Percentiles rank a stretch among this genome's conserved stretches.
phyloP scores from a whole-genome alignment of 1,284 basidiomycete species.

The Fomitopsis schrenkii region DNA sequence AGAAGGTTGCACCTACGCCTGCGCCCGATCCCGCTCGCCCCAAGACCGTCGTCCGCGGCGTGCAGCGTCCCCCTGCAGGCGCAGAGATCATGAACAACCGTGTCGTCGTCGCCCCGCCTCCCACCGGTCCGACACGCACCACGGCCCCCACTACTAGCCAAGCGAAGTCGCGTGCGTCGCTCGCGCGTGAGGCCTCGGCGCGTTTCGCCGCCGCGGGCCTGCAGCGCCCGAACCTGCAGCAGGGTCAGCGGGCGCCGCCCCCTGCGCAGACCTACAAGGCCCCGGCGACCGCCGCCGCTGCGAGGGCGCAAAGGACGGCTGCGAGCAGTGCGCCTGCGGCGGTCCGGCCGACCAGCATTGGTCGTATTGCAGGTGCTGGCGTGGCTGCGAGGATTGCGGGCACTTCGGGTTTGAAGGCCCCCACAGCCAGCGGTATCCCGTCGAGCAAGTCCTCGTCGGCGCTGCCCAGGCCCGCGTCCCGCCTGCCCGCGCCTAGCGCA shows the following conservation, averaged over 20 bases:
- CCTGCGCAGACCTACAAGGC: not conserved
- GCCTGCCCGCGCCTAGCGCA: conserved; percentile 11
- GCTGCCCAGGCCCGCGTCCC: conserved; percentile 19
- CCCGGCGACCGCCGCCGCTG: not conserved
- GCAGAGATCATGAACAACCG: not conserved
- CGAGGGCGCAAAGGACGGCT: conserved; percentile 8
- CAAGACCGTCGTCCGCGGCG: conserved; percentile 12
- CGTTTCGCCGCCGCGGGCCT: conserved; percentile 17
- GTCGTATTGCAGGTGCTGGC: not conserved
- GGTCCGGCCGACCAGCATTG: not conserved
- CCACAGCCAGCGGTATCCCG: not conserved
- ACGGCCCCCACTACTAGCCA: not conserved
- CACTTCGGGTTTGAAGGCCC: not conserved
- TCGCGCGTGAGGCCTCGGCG: not conserved
- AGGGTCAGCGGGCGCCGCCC: not conserved
- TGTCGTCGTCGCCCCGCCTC: not conserved
- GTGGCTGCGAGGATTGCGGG: not conserved
- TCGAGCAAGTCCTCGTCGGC: conserved; percentile 6
- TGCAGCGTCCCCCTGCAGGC: conserved; percentile 18
- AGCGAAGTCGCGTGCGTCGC: not conserved
- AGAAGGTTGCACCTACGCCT: not conserved
- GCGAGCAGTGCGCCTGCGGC: not conserved
- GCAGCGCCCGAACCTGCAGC: conserved; percentile 16
- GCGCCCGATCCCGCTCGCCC: not conserved
- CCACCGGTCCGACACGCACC: not conserved